These are phyloP conservation scores for Candida saitoana DNA, from an alignment of 805 yeast genomes.

Conservation along the genomic window DNA sequence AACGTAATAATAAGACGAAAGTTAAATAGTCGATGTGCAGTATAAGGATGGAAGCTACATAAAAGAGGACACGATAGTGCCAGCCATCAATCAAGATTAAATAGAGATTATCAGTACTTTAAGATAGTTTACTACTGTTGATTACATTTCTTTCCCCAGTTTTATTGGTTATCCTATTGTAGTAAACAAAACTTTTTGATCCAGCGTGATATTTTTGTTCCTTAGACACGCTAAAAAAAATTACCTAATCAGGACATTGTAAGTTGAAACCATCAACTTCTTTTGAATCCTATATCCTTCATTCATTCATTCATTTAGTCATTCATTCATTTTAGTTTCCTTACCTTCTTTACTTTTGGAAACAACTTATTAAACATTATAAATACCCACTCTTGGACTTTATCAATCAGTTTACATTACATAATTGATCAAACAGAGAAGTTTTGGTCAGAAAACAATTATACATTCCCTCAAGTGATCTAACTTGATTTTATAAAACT, in stretches of 20 bases:
- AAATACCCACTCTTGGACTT: no score
- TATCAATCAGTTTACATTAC: no score
- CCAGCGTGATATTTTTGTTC: neutral
- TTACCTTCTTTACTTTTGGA: neutral
- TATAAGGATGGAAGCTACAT: neutral
- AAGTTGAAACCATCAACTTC: neutral
- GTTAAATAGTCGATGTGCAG: neutral
- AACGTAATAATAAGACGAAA: no score
- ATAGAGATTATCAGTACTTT: no score
- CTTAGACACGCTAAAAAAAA: neutral
- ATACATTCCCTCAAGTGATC: no score
- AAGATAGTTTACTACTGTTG: no score
- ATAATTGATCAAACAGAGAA: no score
- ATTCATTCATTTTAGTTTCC: neutral
- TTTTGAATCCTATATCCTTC: neutral
- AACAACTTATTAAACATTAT: neutral
- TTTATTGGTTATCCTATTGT: no score
- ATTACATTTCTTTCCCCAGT: no score
- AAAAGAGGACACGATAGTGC: neutral
- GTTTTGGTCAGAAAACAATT: no score
- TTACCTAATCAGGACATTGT: neutral
- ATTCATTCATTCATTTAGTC: neutral
- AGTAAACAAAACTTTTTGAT: neutral
- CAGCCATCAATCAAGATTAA: neutral
- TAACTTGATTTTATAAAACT: no score